A percentile compares a stretch with the other conserved stretches of the same genome.
phyloP scores from a whole-genome alignment of 305 asterid species.

The Fraxinus nigra region DNA sequence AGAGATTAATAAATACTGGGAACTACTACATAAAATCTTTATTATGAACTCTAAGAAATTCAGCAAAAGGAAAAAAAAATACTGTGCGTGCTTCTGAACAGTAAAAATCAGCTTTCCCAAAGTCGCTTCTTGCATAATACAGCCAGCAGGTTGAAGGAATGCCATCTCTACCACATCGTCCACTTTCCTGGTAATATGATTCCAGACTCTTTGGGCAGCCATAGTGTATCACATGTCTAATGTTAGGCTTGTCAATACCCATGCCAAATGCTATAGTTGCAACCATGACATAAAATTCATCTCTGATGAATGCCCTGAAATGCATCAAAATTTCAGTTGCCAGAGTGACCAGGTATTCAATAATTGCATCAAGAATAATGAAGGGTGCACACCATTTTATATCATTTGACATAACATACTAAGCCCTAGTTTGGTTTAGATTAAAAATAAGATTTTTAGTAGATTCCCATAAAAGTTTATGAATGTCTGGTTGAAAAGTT shows the following conservation, averaged over 20 bases:
- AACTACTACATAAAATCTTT: conserved; percentile 6
- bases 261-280: conserved; percentile 98
- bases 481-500: not conserved
- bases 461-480: not conserved
- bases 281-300: conserved; percentile 90
- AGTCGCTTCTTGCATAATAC: conserved; percentile 80
- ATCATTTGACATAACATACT: conserved; percentile 1
- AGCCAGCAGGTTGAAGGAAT: conserved; percentile 84
- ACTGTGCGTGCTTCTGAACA: conserved; percentile 78
- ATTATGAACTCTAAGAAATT: conserved; percentile 19
- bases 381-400: not conserved
- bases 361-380: not conserved
- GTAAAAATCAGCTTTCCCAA: conserved; percentile 77
- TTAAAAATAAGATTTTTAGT: not conserved
- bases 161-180: conserved; percentile 97
- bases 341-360: not conserved
- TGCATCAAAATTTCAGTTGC: conserved; percentile 23
- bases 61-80: conserved; percentile 33
- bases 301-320: conserved; percentile 85
- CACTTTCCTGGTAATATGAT: conserved; percentile 98
- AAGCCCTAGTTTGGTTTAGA: not conserved
- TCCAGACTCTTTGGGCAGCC: conserved; percentile 99
- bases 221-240: conserved; percentile 85
- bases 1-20: conserved; percentile 10
- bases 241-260: conserved; percentile 97